Evolutionary conservation across 192 early-diverging fungal species (phyloP).

Genomic region (Dispira simplex): DNA sequence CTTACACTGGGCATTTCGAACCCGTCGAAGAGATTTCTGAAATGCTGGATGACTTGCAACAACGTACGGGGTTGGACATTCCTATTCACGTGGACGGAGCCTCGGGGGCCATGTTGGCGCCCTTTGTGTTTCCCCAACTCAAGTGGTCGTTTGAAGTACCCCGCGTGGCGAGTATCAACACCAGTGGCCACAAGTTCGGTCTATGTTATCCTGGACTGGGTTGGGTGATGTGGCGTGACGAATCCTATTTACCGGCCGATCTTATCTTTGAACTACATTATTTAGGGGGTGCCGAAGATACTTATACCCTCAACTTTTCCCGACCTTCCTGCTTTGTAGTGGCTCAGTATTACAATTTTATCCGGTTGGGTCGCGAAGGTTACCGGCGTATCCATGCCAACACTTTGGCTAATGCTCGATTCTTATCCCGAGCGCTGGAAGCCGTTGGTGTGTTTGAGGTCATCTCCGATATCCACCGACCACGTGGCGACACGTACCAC

Average conservation of each 20-base stretch:
- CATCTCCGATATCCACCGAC: constrained; percentile 42
- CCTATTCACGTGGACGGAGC: constrained; percentile 81
- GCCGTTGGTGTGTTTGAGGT: constrained; percentile 42
- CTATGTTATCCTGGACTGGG: constrained; percentile 69
- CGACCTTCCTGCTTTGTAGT: constrained; percentile 54
- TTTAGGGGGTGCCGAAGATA: constrained; percentile 47
- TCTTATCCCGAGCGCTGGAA: constrained; percentile 34
- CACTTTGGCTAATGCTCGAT: constrained; percentile 34
- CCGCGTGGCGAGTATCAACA: constrained; percentile 65
- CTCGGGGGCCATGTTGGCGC: constrained; percentile 74
- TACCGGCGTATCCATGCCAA: constrained; percentile 51
- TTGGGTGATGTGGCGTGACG: constrained; percentile 61
- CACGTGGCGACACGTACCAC: constrained; percentile 28
- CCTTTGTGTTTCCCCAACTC: constrained; percentile 59
- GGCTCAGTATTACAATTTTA: constrained; percentile 72
- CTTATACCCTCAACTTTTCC: constrained; percentile 67
- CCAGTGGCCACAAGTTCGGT: constrained; percentile 80
- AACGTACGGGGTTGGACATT: constrained; percentile 45
- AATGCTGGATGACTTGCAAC: constrained; percentile 40
- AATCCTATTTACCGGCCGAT: constrained; percentile 50
- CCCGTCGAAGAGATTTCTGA: constrained; percentile 44
- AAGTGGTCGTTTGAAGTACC: constrained; percentile 54
- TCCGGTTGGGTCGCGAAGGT: constrained; percentile 50
- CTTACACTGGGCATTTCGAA: constrained; percentile 78
- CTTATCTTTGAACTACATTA: constrained; percentile 65